Evolutionary conservation across 2,329 filamentous ascomycete species (phyloP).

Genomic region (Aspergillus unguis): DNA sequence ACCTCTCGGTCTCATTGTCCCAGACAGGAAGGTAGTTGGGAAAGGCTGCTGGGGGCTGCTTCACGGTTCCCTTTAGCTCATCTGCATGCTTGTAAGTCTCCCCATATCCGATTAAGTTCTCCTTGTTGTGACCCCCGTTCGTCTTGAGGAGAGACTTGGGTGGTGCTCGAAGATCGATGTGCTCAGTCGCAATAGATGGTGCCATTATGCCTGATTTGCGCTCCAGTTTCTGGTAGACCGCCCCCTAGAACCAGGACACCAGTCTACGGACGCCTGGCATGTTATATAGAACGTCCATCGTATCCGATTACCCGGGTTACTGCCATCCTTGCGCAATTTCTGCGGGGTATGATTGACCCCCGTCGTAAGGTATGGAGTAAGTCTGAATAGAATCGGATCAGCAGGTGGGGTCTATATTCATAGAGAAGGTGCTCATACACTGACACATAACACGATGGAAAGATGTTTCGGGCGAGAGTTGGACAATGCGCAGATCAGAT

Average conservation of each 20-base stretch:
- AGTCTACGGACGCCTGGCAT: neutral
- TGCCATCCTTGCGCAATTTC: slow-evolving; percentile 20
- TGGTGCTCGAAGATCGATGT: slow-evolving; percentile 26
- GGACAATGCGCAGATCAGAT: slow-evolving; percentile 5
- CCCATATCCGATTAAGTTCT: slow-evolving; percentile 34
- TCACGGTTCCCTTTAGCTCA: slow-evolving; percentile 53
- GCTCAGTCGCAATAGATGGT: slow-evolving; percentile 31
- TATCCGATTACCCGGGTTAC: slow-evolving; percentile 14
- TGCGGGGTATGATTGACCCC: slow-evolving; percentile 22
- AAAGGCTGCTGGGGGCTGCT: slow-evolving; percentile 59
- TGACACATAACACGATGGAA: neutral
- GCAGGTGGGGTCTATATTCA: slow-evolving; percentile 3
- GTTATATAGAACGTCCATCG: slow-evolving; percentile 11
- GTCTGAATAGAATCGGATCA: neutral
- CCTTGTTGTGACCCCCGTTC: slow-evolving; percentile 36
- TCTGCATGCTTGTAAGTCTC: slow-evolving; percentile 43
- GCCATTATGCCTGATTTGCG: slow-evolving; percentile 27
- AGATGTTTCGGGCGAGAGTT: neutral
- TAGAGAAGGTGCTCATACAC: neutral
- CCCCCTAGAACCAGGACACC: neutral
- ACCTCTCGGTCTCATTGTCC: slow-evolving; percentile 54
- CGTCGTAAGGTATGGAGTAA: neutral
- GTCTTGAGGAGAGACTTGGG: slow-evolving; percentile 26
- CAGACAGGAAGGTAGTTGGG: slow-evolving; percentile 71
- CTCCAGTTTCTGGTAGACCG: too few relatives aligned